phyloP scores from a whole-genome alignment of 2,329 filamentous ascomycete genomes.

The Xylariaceae sp. region DNA sequence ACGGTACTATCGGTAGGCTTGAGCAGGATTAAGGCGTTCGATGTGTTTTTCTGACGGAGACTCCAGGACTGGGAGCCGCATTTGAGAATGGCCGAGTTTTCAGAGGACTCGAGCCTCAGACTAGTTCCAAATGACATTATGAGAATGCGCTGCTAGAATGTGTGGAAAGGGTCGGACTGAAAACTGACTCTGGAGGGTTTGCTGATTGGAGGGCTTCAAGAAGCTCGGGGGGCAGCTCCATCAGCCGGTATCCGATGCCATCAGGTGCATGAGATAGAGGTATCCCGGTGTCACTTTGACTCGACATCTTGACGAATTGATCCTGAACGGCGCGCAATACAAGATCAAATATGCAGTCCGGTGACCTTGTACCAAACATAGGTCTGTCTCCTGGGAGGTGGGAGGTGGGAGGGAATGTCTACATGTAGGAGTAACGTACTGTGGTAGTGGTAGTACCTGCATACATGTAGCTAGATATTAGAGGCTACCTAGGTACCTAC shows the following conservation, averaged over 20 bases:
- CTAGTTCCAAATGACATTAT: slow-evolving; percentile 40
- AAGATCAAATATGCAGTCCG: no score
- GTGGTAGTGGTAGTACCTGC: neutral
- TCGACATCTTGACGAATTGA: slow-evolving; percentile 47
- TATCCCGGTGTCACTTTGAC: slow-evolving; percentile 54
- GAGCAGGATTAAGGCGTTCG: slow-evolving; percentile 68
- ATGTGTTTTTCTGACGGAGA: slow-evolving; percentile 71
- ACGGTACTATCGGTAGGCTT: slow-evolving; percentile 38
- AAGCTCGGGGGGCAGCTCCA: slow-evolving; percentile 68
- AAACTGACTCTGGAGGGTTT: slow-evolving; percentile 58
- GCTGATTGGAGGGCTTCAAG: slow-evolving; percentile 61
- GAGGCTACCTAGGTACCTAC: neutral
- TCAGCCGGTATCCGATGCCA: slow-evolving; percentile 61
- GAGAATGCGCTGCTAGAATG: neutral
- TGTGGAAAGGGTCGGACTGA: neutral
- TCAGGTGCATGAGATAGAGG: slow-evolving; percentile 58
- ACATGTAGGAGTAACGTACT: no score
- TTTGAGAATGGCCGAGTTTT: slow-evolving; percentile 60
- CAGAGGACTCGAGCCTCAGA: slow-evolving; percentile 56
- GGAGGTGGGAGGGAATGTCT: no score
- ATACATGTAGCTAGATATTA: neutral
- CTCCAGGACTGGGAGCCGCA: slow-evolving; percentile 61
- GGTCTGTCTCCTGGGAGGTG: no score
- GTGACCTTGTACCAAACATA: no score
- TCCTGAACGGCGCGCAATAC: neutral